Conservation (phyloP, 352 stramenopile genomes). For the Lagenidium sp. region DNA sequence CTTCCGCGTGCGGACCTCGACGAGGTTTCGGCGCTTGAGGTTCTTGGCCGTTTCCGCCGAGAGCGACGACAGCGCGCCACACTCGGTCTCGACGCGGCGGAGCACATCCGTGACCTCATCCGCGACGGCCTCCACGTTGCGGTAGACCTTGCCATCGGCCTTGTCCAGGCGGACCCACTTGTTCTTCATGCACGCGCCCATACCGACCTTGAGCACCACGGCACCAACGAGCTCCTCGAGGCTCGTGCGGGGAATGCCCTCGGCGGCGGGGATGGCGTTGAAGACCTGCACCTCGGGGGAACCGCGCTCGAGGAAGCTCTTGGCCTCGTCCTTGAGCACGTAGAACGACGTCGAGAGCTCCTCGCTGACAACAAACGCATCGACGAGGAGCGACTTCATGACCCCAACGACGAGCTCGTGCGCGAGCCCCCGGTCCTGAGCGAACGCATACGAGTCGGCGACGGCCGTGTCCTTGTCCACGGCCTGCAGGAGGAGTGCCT, state of each 20-base stretch:
- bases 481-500: slow-evolving; percentile 56
- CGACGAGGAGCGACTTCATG: slow-evolving; percentile 93
- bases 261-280: slow-evolving; percentile 62
- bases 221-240: slow-evolving; percentile 82
- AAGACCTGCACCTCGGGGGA: slow-evolving; percentile 83
- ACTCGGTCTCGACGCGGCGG: slow-evolving; percentile 54
- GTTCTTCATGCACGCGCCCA: slow-evolving; percentile 97
- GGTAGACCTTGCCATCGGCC: slow-evolving; percentile 78
- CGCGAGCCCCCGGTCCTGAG: slow-evolving; percentile 60
- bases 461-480: slow-evolving; percentile 33
- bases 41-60: slow-evolving; percentile 66
- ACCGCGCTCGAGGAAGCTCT: slow-evolving; percentile 54
- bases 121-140: slow-evolving; percentile 50
- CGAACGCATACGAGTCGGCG: slow-evolving; percentile 82
- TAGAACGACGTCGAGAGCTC: slow-evolving; percentile 88
- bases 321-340: slow-evolving; percentile 89
- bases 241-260: slow-evolving; percentile 57
- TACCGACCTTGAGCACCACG: slow-evolving; percentile 91
- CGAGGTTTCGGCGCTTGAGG: slow-evolving; percentile 77
- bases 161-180: slow-evolving; percentile 96
- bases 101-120: slow-evolving; percentile 84
- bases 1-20: slow-evolving; percentile 86
- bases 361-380: slow-evolving; percentile 86
- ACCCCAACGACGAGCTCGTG: slow-evolving; percentile 93
- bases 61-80: slow-evolving; percentile 57